Percentiles rank a stretch among this genome's conserved stretches.
phyloP scores from a whole-genome alignment of 2,329 filamentous ascomycete species.

The Samsoniella hepiali region DNA sequence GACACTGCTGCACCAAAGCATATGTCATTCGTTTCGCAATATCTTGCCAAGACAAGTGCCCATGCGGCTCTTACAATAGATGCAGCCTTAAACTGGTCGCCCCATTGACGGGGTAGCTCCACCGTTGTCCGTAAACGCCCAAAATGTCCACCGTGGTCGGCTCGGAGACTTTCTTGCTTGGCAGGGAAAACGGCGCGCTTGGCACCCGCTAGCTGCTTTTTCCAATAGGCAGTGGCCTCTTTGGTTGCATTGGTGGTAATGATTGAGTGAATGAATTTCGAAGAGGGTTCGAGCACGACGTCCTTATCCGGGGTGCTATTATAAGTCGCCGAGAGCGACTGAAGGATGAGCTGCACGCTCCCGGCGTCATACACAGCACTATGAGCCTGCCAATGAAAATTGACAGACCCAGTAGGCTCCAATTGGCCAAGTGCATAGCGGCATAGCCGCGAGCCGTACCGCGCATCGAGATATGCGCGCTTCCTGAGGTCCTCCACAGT shows the following conservation, averaged over 20 bases:
- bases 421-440: not conserved
- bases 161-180: not conserved
- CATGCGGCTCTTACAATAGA: slow-evolving; percentile 27
- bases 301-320: not conserved
- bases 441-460: slow-evolving; percentile 6
- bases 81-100: not conserved
- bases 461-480: not conserved
- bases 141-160: not conserved
- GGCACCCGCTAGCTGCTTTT: not conserved
- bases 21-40: slow-evolving; percentile 38
- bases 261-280: not conserved
- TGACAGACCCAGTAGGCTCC: not conserved
- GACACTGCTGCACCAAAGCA: slow-evolving; percentile 52
- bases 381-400: not conserved
- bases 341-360: not conserved
- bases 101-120: not conserved
- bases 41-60: slow-evolving; percentile 35
- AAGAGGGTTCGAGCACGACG: not conserved
- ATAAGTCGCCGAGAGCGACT: not conserved
- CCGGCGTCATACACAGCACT: not conserved
- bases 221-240: not conserved
- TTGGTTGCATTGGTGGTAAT: not conserved
- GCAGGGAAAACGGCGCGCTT: not conserved
- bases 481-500: not conserved
- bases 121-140: not conserved